Evolutionary conservation across 257 asterid genomes (phyloP).

Genomic region (Ballota nigra): DNA sequence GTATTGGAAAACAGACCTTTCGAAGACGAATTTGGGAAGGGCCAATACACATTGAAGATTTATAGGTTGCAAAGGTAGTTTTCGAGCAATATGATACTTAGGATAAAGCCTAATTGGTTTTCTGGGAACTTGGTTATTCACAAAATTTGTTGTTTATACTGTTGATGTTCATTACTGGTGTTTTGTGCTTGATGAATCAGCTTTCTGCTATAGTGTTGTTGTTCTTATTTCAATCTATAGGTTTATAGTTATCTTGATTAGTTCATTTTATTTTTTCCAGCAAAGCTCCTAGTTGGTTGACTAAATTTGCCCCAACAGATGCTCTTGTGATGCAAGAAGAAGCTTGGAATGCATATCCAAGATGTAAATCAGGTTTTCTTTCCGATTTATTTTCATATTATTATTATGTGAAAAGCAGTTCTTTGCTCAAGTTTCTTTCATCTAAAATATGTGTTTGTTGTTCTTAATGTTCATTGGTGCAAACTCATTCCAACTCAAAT

Average conservation of each 20-base stretch:
- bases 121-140: background rate
- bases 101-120: background rate
- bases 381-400: background rate
- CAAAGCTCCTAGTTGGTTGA: slow-evolving; percentile 86
- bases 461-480: slow-evolving; percentile 25
- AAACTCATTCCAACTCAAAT: slow-evolving; percentile 22
- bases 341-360: slow-evolving; percentile 92
- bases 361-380: slow-evolving; percentile 68
- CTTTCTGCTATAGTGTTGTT: too few relatives aligned
- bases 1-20: slow-evolving; percentile 79
- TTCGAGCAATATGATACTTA: background rate
- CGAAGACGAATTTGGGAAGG: slow-evolving; percentile 70
- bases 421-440: background rate
- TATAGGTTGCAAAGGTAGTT: slow-evolving; percentile 73
- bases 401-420: too few relatives aligned
- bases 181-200: background rate
- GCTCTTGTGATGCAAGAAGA: slow-evolving; percentile 93
- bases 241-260: background rate
- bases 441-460: slow-evolving; percentile 4
- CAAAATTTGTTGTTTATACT: too few relatives aligned
- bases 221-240: background rate
- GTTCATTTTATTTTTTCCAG: slow-evolving; percentile 36
- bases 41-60: slow-evolving; percentile 72
- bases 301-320: slow-evolving; percentile 70
- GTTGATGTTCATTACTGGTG: background rate